Percentiles rank a stretch among this genome's conserved stretches.
Evolutionary conservation across 2,329 filamentous ascomycete genomes (phyloP).

Genomic region (Aspergillus tamarii): DNA sequence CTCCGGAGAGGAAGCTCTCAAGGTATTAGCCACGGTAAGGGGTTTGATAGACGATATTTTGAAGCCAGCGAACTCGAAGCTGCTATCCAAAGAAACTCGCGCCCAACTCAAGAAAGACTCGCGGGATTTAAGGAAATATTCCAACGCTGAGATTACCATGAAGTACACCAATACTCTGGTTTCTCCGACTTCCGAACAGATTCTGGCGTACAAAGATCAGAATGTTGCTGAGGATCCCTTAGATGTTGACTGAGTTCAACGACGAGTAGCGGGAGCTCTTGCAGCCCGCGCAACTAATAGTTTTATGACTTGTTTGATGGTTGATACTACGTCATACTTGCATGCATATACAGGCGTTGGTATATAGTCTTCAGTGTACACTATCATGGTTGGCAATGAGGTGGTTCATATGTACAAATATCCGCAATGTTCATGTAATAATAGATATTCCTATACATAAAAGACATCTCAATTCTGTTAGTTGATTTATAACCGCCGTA

Average conservation of each 20-base stretch:
- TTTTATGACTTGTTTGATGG: background rate
- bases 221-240: background rate
- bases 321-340: slow-evolving; percentile 3
- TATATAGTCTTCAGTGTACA: slow-evolving; percentile 6
- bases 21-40: slow-evolving; percentile 31
- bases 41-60: slow-evolving; percentile 42
- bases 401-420: slow-evolving; percentile 6
- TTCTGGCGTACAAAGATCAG: slow-evolving; percentile 20
- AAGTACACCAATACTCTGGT: slow-evolving; percentile 20
- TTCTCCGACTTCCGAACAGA: slow-evolving; percentile 29
- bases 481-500: background rate
- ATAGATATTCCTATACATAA: background rate
- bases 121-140: slow-evolving; percentile 35
- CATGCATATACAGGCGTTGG: slow-evolving; percentile 24
- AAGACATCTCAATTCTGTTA: background rate
- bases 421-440: slow-evolving; percentile 2
- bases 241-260: background rate
- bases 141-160: slow-evolving; percentile 23
- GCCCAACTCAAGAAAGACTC: slow-evolving; percentile 29
- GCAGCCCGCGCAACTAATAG: background rate
- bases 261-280: background rate
- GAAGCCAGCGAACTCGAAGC: slow-evolving; percentile 25
- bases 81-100: slow-evolving; percentile 29
- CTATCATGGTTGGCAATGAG: background rate
- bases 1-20: slow-evolving; percentile 23